These are phyloP conservation scores for Backusella tarrabulga DNA, from an alignment of 192 early-diverging fungal genomes.

Conservation along the genomic window DNA sequence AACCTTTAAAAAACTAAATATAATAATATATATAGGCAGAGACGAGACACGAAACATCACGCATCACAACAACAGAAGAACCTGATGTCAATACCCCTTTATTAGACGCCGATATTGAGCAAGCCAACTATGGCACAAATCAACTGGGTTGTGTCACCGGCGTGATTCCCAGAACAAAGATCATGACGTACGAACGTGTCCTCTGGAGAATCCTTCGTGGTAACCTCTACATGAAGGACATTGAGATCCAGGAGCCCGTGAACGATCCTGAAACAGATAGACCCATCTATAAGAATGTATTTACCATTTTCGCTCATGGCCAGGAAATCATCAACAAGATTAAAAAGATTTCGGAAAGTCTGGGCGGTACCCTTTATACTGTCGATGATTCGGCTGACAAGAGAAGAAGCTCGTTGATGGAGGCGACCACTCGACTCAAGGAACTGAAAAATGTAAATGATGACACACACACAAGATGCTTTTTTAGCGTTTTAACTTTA, in stretches of 20 bases:
- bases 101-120: constrained; percentile 52
- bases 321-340: constrained; percentile 87
- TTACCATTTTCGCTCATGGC: constrained; percentile 98
- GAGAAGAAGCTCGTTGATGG: constrained; percentile 76
- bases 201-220: constrained; percentile 96
- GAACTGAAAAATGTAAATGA: constrained; percentile 61
- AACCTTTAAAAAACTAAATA: background rate
- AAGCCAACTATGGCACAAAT: constrained; percentile 32
- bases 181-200: constrained; percentile 90
- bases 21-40: background rate
- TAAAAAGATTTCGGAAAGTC: constrained; percentile 88
- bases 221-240: constrained; percentile 93
- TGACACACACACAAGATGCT: too few relatives aligned
- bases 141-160: constrained; percentile 90
- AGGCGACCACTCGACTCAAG: constrained; percentile 82
- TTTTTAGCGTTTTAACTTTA: background rate
- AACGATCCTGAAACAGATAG: constrained; percentile 87
- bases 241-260: constrained; percentile 93
- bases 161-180: constrained; percentile 81
- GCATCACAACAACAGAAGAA: background rate
- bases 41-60: constrained; percentile 13
- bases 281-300: constrained; percentile 92
- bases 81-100: constrained; percentile 49
- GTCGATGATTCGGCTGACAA: constrained; percentile 83
- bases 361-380: constrained; percentile 95